Evolutionary conservation across 352 stramenopile species (phyloP).

Genomic region (Albugo candida): DNA sequence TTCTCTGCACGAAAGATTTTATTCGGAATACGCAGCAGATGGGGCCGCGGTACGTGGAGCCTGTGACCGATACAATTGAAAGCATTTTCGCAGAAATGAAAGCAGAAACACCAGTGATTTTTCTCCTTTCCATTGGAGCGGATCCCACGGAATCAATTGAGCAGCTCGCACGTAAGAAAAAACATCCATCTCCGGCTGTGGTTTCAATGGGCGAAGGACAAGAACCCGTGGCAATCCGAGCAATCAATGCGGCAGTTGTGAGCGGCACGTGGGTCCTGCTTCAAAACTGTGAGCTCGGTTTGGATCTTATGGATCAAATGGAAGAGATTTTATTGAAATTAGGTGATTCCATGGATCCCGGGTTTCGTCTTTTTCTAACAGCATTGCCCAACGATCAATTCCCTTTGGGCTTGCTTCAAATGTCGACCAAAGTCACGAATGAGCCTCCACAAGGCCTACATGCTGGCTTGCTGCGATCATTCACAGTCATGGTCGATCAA

Average conservation of each 20-base stretch:
- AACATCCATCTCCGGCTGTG: slow-evolving; percentile 88
- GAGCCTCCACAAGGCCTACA: slow-evolving; percentile 91
- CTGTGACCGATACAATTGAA: slow-evolving; percentile 98
- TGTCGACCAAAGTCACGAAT: slow-evolving; percentile 98
- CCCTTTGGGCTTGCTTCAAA: slow-evolving; percentile 93
- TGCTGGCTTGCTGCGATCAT: slow-evolving; percentile 88
- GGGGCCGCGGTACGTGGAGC: slow-evolving; percentile 92
- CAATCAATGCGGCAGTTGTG: slow-evolving; percentile 90
- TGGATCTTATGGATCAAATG: slow-evolving; percentile 97
- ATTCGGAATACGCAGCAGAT: slow-evolving; percentile 93
- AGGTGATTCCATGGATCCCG: slow-evolving; percentile 87
- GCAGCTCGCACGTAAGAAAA: slow-evolving; percentile 90
- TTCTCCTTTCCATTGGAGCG: slow-evolving; percentile 91
- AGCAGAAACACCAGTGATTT: slow-evolving; percentile 92
- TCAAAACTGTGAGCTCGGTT: slow-evolving; percentile 95
- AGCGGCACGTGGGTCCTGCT: slow-evolving; percentile 96
- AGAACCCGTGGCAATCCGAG: slow-evolving; percentile 92
- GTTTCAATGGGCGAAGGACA: slow-evolving; percentile 98
- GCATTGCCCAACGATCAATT: slow-evolving; percentile 92
- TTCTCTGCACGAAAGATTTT: slow-evolving; percentile 95
- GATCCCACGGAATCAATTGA: slow-evolving; percentile 97
- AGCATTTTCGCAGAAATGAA: slow-evolving; percentile 95
- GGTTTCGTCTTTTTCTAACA: slow-evolving; percentile 96
- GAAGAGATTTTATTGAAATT: slow-evolving; percentile 94
- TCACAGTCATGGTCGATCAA: slow-evolving; percentile 98